Evolutionary conservation across 1,139 yeast species (phyloP).

Genomic region (Hemisphaericaspora xylanilytica): DNA sequence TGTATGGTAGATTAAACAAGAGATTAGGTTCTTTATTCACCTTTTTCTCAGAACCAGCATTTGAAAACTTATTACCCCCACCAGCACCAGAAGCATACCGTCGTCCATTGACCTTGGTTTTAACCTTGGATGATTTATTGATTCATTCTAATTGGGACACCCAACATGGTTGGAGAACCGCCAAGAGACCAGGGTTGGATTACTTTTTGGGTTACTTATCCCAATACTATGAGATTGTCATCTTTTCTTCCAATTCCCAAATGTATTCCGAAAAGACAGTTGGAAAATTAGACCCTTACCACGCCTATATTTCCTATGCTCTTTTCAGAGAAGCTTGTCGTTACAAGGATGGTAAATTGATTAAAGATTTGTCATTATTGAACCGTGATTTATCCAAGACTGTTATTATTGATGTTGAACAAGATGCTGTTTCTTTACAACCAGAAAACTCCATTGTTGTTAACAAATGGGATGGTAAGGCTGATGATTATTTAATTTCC

Average conservation of each 20-base stretch:
- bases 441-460: conserved; percentile 89
- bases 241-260: conserved; percentile 83
- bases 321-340: conserved; percentile 89
- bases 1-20: conserved; percentile 65
- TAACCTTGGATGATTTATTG: conserved; percentile 85
- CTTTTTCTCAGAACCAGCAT: conserved; percentile 90
- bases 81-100: conserved; percentile 91
- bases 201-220: conserved; percentile 93
- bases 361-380: conserved; percentile 81
- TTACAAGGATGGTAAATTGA: conserved; percentile 82
- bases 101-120: conserved; percentile 86
- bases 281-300: conserved; percentile 87
- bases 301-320: conserved; percentile 83
- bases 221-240: conserved; percentile 92
- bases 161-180: conserved; percentile 96
- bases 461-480: conserved; percentile 81
- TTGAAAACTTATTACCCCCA: conserved; percentile 83
- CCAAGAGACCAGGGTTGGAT: conserved; percentile 97
- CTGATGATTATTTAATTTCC: conserved; percentile 74
- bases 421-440: conserved; percentile 72
- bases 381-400: conserved; percentile 88
- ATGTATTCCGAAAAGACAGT: conserved; percentile 84
- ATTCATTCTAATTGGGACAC: conserved; percentile 92
- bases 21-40: conserved; percentile 76
- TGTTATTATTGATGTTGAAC: conserved; percentile 74